phyloP scores from a whole-genome alignment of 495 filamentous ascomycete genomes.

The Neurospora pannonica region DNA sequence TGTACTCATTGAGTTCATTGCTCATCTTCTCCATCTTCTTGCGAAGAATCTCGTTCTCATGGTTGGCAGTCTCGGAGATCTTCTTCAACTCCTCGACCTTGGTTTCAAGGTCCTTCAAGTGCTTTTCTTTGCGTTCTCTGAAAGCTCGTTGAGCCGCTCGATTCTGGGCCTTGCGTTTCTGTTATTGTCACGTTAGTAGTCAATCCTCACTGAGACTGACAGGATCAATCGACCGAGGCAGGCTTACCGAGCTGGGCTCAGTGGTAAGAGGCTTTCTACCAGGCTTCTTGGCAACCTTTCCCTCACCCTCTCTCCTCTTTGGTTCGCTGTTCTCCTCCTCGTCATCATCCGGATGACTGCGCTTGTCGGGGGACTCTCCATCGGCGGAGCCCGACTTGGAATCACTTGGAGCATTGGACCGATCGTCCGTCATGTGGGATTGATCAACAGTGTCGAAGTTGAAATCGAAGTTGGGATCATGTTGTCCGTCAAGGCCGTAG shows the following conservation, averaged over 20 bases:
- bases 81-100: slow-evolving; percentile 92
- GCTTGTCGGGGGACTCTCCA: slow-evolving; percentile 70
- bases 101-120: slow-evolving; percentile 88
- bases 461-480: slow-evolving; percentile 44
- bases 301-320: slow-evolving; percentile 73
- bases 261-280: slow-evolving; percentile 92
- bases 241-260: slow-evolving; percentile 87
- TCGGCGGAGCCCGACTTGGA: slow-evolving; percentile 47
- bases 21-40: slow-evolving; percentile 82
- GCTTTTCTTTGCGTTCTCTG: slow-evolving; percentile 95
- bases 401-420: slow-evolving; percentile 46
- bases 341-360: slow-evolving; percentile 65
- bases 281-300: slow-evolving; percentile 79
- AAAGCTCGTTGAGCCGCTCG: slow-evolving; percentile 94
- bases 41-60: slow-evolving; percentile 77
- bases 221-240: background rate
- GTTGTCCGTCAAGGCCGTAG: slow-evolving; percentile 41
- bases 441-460: slow-evolving; percentile 62
- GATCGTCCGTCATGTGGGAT: slow-evolving; percentile 64
- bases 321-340: slow-evolving; percentile 52
- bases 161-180: slow-evolving; percentile 99
- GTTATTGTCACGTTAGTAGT: slow-evolving; percentile 32
- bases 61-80: slow-evolving; percentile 67
- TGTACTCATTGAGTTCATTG: slow-evolving; percentile 78
- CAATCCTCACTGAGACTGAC: background rate